phyloP scores from a whole-genome alignment of 2,329 filamentous ascomycete genomes.

The Pseudogymnoascus sp. region DNA sequence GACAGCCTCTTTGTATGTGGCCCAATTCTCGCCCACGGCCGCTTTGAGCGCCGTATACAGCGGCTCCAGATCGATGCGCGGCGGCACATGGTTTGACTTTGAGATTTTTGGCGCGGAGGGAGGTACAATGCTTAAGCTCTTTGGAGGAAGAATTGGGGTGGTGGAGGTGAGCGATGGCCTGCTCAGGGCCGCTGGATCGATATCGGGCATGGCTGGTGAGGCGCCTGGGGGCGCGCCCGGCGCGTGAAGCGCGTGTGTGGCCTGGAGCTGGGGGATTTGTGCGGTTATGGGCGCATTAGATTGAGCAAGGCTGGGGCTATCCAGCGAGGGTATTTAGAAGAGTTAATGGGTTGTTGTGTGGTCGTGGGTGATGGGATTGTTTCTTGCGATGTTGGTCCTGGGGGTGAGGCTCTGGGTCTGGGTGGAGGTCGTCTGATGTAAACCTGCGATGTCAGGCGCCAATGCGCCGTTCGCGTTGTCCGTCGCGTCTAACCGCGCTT shows the following conservation, averaged over 20 bases:
- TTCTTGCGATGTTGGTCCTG: not conserved
- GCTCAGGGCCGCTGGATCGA: constrained; percentile 64
- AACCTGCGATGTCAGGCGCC: constrained; percentile 8
- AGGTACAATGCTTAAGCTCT: constrained; percentile 50
- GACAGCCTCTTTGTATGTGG: constrained; percentile 56
- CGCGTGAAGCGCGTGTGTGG: not conserved
- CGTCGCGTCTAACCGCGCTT: constrained; percentile 10
- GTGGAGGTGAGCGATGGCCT: constrained; percentile 52
- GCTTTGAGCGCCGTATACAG: constrained; percentile 57
- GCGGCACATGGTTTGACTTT: constrained; percentile 58
- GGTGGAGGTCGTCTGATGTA: constrained; percentile 9
- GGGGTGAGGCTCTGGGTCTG: constrained; percentile 4
- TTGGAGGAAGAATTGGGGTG: constrained; percentile 53
- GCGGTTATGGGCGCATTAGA: constrained; percentile 26
- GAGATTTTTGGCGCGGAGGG: constrained; percentile 40
- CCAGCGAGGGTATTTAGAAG: constrained; percentile 21
- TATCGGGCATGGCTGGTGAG: constrained; percentile 52
- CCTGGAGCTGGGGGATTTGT: not conserved
- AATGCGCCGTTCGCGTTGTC: constrained; percentile 7
- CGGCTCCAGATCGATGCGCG: constrained; percentile 62
- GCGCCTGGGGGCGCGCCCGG: not conserved
- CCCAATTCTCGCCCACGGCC: constrained; percentile 58
- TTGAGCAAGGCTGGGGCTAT: constrained; percentile 21
- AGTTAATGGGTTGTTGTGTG: constrained; percentile 19
- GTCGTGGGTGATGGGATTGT: constrained; percentile 21